phyloP scores from a whole-genome alignment of 176 grass and related monocot species.

The Aegilops longissima region DNA sequence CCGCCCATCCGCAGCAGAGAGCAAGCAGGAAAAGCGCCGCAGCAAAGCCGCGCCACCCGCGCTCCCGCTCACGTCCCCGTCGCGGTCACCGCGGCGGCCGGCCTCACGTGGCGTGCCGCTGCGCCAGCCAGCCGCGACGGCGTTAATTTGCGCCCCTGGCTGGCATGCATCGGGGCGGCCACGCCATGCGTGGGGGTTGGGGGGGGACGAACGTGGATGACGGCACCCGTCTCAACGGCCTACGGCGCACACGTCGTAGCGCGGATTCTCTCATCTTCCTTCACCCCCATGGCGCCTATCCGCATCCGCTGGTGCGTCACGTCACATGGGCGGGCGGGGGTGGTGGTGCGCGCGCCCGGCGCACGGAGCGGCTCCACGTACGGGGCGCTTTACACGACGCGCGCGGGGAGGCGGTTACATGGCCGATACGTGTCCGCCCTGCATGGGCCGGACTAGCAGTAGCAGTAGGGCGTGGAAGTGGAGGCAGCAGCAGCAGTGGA shows the following conservation, averaged over 20 bases:
- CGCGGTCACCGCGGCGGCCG: constrained; percentile 41
- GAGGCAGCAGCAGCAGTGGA: background rate
- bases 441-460: background rate
- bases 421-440: background rate
- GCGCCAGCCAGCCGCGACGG: background rate
- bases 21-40: background rate
- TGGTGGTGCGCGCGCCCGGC: background rate
- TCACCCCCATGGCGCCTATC: background rate
- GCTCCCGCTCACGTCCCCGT: constrained; percentile 34
- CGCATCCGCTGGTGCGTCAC: constrained; percentile 16
- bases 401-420: background rate
- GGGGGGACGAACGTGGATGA: constrained; percentile 25
- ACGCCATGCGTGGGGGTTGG: no score
- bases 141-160: no score
- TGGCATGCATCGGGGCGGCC: no score
- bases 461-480: no score
- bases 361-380: background rate
- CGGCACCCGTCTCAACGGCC: constrained; percentile 30
- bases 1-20: constrained; percentile 12
- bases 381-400: background rate
- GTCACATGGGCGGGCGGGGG: constrained; percentile 27
- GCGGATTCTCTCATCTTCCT: background rate
- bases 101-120: background rate
- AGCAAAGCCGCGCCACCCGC: background rate
- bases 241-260: background rate